Evolutionary conservation across 495 filamentous ascomycete species (phyloP), one percentile per base, ranked within the genome.

Genomic region (Penicillium canariense): DNA sequence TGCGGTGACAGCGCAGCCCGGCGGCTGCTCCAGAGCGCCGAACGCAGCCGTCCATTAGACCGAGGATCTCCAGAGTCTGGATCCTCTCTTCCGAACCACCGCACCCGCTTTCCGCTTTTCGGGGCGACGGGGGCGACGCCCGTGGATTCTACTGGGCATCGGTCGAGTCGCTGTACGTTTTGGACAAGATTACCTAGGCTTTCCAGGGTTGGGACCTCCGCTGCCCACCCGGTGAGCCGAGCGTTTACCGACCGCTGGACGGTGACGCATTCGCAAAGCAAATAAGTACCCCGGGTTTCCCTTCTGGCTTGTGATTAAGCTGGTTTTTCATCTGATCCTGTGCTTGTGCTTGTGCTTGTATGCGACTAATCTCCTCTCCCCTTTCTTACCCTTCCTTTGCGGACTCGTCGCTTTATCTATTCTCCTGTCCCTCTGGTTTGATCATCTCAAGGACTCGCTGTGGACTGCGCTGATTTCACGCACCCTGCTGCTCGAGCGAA

Each of bases 61-160:
- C 72, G 72, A 75, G 72, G 72, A 75, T 70, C 72, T 62, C 43
- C 48, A 49, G 36, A 54, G 58, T 56, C 60, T 68, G 55, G 68
- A 71, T 75, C 71, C 71, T 71, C 65, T 73, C 63, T 75, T 61
- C 72, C 70, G 70, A 75, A 64, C 62, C 63, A 63, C 55, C 32
- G 44, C 63, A 70, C 57, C 65, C 70, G 68, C 60, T 38, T 54
- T 62, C 57, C 62, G 59, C 59, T 57, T 59, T 63, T 67, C 66
- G 63, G 61, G 60, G 59, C 49, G 20, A 64, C 56, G 58, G 63
- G 61, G 60, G 59, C 49, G 20, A 64, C 56, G 58, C 62, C 62
- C 63, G 57, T 72, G 69, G 66, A 65, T 46, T 28, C n/a, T 28
- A 46, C 43, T 46, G 43, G 43, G 26, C 60, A 56, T 63, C 58